These are phyloP conservation scores for Fusarium globosum DNA, from an alignment of 2,329 filamentous ascomycete species.

Conservation along the genomic window DNA sequence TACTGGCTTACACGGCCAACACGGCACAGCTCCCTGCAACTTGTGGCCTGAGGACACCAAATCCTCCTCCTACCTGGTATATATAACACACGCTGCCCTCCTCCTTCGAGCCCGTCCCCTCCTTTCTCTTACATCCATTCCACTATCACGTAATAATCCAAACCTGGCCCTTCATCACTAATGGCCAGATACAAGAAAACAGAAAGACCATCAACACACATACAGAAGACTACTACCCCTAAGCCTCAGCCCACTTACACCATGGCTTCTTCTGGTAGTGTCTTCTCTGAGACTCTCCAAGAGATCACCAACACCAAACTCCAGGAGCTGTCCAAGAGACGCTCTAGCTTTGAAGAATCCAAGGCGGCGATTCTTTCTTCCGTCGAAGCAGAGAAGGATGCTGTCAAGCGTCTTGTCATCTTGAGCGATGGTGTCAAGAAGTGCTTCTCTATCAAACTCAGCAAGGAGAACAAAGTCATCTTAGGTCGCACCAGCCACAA, in stretches of 20 bases:
- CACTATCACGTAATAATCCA: background rate
- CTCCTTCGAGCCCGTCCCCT: background rate
- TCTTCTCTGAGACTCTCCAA: constrained; percentile 57
- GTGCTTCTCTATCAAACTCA: constrained; percentile 49
- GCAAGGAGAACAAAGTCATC: constrained; percentile 43
- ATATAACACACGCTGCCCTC: constrained; percentile 19
- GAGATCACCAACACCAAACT: constrained; percentile 59
- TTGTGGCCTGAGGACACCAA: constrained; percentile 40
- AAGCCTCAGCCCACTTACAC: constrained; percentile 3
- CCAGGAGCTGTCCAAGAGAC: constrained; percentile 56
- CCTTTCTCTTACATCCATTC: background rate
- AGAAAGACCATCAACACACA: background rate
- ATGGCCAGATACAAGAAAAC: background rate
- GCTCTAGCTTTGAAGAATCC: constrained; percentile 50
- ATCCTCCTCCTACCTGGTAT: constrained; percentile 11
- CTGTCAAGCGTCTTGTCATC: constrained; percentile 46
- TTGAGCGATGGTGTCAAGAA: constrained; percentile 52
- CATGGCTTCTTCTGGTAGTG: constrained; percentile 48
- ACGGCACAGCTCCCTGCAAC: background rate
- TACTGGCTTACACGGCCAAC: constrained; percentile 4
- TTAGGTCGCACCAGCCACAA: constrained; percentile 39
- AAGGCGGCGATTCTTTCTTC: constrained; percentile 48
- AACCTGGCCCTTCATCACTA: background rate
- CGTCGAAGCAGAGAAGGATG: constrained; percentile 43
- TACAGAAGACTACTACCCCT: background rate